Conservation (phyloP, 805 yeast genomes). For the Kockiozyma suomiensis region DNA sequence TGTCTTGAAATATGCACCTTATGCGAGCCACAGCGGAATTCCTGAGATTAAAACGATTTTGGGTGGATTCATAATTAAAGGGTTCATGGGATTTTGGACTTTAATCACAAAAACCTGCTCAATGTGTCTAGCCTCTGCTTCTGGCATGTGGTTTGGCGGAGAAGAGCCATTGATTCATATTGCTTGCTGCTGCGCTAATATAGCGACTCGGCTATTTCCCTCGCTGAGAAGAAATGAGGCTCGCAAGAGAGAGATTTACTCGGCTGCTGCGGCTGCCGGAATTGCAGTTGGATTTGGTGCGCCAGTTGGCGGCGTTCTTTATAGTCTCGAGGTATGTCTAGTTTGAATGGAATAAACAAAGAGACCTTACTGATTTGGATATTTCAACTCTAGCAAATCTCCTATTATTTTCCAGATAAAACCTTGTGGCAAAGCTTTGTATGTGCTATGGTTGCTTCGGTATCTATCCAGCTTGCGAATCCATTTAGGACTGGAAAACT, state of each 20-base stretch:
- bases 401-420: conserved; percentile 62
- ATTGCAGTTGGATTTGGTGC: conserved; percentile 83
- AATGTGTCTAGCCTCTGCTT: conserved; percentile 64
- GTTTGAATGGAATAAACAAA: neutral
- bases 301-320: conserved; percentile 85
- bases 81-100: conserved; percentile 55
- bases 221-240: conserved; percentile 48
- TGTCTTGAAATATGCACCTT: conserved; percentile 43
- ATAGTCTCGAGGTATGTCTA: conserved; percentile 47
- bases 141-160: conserved; percentile 81
- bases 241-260: conserved; percentile 59
- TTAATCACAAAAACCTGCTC: conserved; percentile 61
- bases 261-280: conserved; percentile 83
- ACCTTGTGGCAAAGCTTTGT: conserved; percentile 85
- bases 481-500: conserved; percentile 56
- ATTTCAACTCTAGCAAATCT: conserved; percentile 62
- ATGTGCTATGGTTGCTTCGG: conserved; percentile 72
- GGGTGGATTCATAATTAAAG: conserved; percentile 61
- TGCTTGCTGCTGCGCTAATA: conserved; percentile 59
- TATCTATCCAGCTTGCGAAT: conserved; percentile 56
- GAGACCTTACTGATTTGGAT: neutral
- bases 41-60: conserved; percentile 71
- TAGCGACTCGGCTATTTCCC: conserved; percentile 44
- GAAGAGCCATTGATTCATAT: conserved; percentile 88
- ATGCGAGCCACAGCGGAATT: conserved; percentile 63